Evolutionary conservation across 164 flowering plant genomes (phyloP).

Genomic region (grape (Vitis vinifera)): DNA sequence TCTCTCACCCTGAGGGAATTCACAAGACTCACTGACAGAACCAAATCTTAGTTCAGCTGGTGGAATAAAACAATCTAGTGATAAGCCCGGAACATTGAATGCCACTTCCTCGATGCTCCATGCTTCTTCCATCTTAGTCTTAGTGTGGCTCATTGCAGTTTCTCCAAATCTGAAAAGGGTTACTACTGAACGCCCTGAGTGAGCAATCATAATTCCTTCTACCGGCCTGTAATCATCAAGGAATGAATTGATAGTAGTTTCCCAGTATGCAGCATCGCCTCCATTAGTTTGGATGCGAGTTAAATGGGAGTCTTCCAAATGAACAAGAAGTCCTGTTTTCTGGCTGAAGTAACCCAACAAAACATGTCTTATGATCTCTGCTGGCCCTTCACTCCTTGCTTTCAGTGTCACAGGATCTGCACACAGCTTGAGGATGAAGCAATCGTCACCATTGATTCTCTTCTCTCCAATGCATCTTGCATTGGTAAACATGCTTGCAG

Average conservation of each 20-base stretch:
- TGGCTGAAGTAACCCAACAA: conserved; percentile 37
- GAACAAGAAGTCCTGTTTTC: conserved; percentile 27
- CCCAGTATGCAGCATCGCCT: conserved; percentile 31
- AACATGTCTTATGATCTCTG: conserved; percentile 32
- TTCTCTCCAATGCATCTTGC: conserved; percentile 34
- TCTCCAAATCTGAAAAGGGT: conserved; percentile 34
- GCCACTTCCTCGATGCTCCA: conserved; percentile 33
- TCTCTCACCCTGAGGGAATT: conserved; percentile 19
- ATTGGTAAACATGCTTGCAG: conserved; percentile 32
- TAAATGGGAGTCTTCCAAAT: conserved; percentile 35
- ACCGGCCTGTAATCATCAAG: conserved; percentile 27
- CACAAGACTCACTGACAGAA: conserved; percentile 17
- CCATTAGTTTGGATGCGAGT: conserved; percentile 30
- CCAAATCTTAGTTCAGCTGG: conserved; percentile 25
- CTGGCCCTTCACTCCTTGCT: conserved; percentile 32
- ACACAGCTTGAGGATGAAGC: conserved; percentile 29
- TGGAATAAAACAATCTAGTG: conserved; percentile 29
- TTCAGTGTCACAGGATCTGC: conserved; percentile 30
- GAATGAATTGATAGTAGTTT: conserved; percentile 28
- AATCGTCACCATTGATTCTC: conserved; percentile 30
- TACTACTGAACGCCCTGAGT: conserved; percentile 30
- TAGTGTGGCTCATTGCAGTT: conserved; percentile 28
- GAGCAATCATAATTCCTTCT: conserved; percentile 35
- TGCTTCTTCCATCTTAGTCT: conserved; percentile 32
- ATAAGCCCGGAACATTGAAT: conserved; percentile 29